phyloP scores from a whole-genome alignment of 257 asterid genomes.

The Solanum clarkiae region DNA sequence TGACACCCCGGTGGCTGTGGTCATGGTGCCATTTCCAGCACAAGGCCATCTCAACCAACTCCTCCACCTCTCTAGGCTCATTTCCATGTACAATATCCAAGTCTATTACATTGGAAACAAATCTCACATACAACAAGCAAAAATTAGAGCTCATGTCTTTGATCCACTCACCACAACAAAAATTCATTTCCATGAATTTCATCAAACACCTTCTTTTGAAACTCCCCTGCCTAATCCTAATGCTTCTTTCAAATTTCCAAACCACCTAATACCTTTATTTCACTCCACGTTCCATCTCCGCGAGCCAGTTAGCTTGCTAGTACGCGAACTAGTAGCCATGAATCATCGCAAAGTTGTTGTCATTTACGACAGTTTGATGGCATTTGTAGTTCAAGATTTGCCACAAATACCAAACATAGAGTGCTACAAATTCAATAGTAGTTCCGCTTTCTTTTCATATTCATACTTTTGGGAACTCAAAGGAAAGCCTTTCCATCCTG shows the following conservation, averaged over 20 bases:
- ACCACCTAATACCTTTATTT: constrained; percentile 25
- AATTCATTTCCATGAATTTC: constrained; percentile 32
- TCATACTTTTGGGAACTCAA: constrained; percentile 33
- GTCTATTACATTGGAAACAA: constrained; percentile 42
- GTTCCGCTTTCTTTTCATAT: constrained; percentile 29
- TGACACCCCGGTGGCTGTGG: neutral
- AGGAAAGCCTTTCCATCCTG: constrained; percentile 32
- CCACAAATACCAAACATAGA: constrained; percentile 18
- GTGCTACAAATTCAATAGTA: constrained; percentile 34
- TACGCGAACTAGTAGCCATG: neutral
- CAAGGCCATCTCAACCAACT: constrained; percentile 79
- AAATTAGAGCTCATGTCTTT: constrained; percentile 37
- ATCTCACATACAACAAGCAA: constrained; percentile 45
- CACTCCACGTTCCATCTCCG: constrained; percentile 26
- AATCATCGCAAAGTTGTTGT: constrained; percentile 20
- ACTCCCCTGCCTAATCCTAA: constrained; percentile 19
- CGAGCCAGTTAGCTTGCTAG: constrained; percentile 14
- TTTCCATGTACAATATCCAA: constrained; percentile 22
- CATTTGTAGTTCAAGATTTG: constrained; percentile 35
- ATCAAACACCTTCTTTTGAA: neutral
- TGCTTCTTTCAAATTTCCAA: constrained; percentile 13
- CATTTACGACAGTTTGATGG: constrained; percentile 36
- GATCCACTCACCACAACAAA: constrained; percentile 19
- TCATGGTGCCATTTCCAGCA: constrained; percentile 39
- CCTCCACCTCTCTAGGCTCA: constrained; percentile 57